phyloP scores from a whole-genome alignment of 1,284 basidiomycete genomes.

The Pseudozyma tsukubaensis region DNA sequence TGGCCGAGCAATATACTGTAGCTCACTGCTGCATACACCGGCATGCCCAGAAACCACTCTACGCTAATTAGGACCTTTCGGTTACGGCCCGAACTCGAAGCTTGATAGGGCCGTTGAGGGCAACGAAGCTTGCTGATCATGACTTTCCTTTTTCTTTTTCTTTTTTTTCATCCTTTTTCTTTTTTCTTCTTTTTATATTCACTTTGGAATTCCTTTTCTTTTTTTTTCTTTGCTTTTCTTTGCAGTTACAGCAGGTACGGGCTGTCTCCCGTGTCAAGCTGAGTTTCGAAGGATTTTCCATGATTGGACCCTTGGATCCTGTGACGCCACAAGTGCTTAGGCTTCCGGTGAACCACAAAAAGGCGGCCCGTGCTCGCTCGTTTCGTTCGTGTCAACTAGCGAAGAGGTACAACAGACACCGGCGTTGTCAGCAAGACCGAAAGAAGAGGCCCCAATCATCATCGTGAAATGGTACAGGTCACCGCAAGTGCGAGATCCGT shows the following conservation, averaged over 20 bases:
- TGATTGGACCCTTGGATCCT: constrained; percentile 19
- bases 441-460: too few species aligned
- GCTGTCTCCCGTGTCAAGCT: constrained; percentile 2
- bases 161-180: constrained; percentile 4
- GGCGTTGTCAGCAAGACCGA: too few species aligned
- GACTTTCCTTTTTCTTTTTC: not conserved
- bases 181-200: not conserved
- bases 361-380: constrained; percentile 2
- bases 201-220: too few species aligned
- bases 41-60: too few species aligned
- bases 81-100: too few species aligned
- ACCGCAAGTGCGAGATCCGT: too few species aligned
- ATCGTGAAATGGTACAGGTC: too few species aligned
- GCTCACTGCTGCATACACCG: too few species aligned
- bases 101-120: too few species aligned
- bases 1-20: too few species aligned
- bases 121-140: not conserved
- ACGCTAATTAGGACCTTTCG: too few species aligned
- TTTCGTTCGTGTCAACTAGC: not conserved
- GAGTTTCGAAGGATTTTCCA: constrained; percentile 10
- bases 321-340: constrained; percentile 5
- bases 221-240: not conserved
- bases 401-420: too few species aligned
- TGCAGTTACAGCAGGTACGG: not conserved
- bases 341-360: not conserved